Conservation (phyloP, 192 early-diverging fungal species). For the Backusella liffmaniae region DNA sequence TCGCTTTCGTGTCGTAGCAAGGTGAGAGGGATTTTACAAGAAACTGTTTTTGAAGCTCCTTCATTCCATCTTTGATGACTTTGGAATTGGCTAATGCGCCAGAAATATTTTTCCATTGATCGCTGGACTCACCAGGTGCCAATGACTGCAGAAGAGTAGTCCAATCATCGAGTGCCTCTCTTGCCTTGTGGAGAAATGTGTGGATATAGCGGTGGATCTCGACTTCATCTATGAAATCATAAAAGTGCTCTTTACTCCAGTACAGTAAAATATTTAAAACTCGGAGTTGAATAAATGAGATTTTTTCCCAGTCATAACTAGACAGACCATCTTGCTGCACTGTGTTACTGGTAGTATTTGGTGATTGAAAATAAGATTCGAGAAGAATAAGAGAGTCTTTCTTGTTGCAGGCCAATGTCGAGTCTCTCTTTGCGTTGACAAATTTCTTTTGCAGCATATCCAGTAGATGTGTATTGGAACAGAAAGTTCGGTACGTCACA, state of each 20-base stretch:
- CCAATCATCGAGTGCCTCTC: constrained; percentile 17
- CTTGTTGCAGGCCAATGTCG: neutral
- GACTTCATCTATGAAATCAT: constrained; percentile 64
- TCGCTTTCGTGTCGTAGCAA: constrained; percentile 24
- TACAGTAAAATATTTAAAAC: constrained; percentile 58
- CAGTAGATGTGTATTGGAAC: constrained; percentile 39
- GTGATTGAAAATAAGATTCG: constrained; percentile 12
- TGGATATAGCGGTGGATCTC: constrained; percentile 16
- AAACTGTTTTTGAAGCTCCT: neutral
- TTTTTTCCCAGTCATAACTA: constrained; percentile 33
- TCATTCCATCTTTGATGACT: constrained; percentile 12
- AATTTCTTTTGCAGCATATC: constrained; percentile 42
- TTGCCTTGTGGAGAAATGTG: constrained; percentile 8
- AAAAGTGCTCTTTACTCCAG: constrained; percentile 59
- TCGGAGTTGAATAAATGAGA: constrained; percentile 37
- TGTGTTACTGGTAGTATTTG: neutral
- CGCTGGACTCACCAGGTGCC: neutral
- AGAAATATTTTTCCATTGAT: neutral
- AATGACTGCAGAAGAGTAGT: neutral
- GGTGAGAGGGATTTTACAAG: constrained; percentile 16
- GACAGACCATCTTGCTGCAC: neutral
- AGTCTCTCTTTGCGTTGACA: constrained; percentile 33
- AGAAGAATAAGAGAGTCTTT: neutral
- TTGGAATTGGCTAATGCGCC: neutral
- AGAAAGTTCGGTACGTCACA: constrained; percentile 65